These are phyloP conservation scores for Avicennia marina DNA, from an alignment of 257 asterid genomes.

Conservation along the genomic window DNA sequence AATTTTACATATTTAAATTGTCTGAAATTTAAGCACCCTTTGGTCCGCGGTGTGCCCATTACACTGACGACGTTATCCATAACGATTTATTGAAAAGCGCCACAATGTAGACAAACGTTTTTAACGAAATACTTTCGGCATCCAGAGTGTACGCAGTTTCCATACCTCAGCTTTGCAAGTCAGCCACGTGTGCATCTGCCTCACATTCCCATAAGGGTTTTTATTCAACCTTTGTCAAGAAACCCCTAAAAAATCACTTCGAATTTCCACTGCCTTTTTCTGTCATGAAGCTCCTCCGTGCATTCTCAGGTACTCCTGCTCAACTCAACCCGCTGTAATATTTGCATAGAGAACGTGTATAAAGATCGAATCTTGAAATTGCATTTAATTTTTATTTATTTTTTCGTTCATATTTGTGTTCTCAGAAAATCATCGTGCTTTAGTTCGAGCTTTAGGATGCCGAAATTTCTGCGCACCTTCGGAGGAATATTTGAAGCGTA, in stretches of 20 bases:
- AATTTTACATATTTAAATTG: no score
- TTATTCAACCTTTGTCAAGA: no score
- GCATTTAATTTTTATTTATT: neutral
- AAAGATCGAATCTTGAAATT: no score
- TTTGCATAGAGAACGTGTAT: neutral
- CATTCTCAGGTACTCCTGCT: slow-evolving; percentile 38
- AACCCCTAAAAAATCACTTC: slow-evolving; percentile 15
- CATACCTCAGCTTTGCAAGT: no score
- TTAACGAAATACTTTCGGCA: no score
- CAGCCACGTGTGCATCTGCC: slow-evolving; percentile 22
- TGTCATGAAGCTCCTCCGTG: slow-evolving; percentile 54
- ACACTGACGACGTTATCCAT: no score
- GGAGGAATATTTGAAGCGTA: slow-evolving; percentile 64
- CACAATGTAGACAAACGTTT: neutral
- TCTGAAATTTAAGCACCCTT: no score
- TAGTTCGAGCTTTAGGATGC: slow-evolving; percentile 51
- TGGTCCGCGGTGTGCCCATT: no score
- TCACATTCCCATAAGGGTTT: no score
- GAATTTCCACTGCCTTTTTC: slow-evolving; percentile 10
- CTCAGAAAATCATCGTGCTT: slow-evolving; percentile 46
- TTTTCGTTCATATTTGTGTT: neutral
- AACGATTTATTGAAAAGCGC: slow-evolving; percentile 4
- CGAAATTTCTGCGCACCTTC: slow-evolving; percentile 57
- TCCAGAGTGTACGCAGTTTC: no score
- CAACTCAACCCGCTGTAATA: neutral